A percentile compares a stretch with the other conserved stretches of the same genome.
Evolutionary conservation across 495 filamentous ascomycete species (phyloP).

Genomic region (Penicillium tannophilum): DNA sequence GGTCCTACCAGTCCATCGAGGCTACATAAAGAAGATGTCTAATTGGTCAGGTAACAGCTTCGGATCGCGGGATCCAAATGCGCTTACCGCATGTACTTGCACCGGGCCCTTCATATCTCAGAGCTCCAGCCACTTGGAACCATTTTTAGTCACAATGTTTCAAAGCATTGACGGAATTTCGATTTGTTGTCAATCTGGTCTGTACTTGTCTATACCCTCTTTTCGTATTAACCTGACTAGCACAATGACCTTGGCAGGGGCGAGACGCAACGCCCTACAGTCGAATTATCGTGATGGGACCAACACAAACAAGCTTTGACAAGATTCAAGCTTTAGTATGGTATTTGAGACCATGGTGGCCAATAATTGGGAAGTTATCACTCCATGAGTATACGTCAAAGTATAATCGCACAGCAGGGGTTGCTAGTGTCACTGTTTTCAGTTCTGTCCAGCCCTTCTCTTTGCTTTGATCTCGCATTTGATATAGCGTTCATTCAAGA

Average conservation of each 20-base stretch:
- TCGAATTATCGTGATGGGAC: background rate
- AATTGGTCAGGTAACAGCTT: conserved; percentile 7
- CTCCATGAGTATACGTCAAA: background rate
- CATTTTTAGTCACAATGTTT: conserved; percentile 22
- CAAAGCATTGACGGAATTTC: conserved; percentile 14
- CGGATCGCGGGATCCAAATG: conserved; percentile 12
- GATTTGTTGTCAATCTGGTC: background rate
- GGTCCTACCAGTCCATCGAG: background rate
- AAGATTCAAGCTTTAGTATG: background rate
- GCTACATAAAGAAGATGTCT: background rate
- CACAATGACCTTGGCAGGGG: background rate
- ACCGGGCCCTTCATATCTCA: conserved; percentile 5
- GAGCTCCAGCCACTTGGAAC: background rate
- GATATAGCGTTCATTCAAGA: conserved; percentile 3
- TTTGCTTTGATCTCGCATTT: conserved; percentile 8
- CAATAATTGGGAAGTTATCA: conserved; percentile 5
- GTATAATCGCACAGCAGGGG: conserved; percentile 26
- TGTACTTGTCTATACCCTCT: background rate
- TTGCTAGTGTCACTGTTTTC: conserved; percentile 18
- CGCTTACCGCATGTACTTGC: background rate
- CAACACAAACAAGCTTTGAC: background rate
- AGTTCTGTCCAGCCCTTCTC: conserved; percentile 11
- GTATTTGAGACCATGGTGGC: background rate
- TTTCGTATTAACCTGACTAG: background rate
- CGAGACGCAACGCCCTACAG: background rate